phyloP scores from a whole-genome alignment of 768 basidiomycete genomes.

The Termitomyces sp. region DNA sequence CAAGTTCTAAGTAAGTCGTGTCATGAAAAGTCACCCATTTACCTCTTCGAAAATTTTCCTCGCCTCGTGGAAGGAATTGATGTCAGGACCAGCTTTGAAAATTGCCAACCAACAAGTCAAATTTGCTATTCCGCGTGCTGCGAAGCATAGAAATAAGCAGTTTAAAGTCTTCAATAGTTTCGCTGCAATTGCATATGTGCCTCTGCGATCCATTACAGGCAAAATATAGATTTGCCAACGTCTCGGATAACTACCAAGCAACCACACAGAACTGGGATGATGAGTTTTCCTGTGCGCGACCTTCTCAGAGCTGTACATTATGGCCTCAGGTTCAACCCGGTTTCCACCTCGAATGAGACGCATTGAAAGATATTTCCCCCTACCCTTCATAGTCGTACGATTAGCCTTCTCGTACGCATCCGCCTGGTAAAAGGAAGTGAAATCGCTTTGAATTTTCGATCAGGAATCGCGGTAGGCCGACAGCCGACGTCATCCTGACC shows the following conservation, averaged over 20 bases:
- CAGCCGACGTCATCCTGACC: slow-evolving; percentile 36
- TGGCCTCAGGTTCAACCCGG: not conserved
- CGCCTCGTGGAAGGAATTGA: too few species aligned
- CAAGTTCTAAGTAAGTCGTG: too few species aligned
- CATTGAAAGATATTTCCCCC: not conserved
- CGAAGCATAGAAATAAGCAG: too few species aligned
- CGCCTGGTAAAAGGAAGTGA: slow-evolving; percentile 51
- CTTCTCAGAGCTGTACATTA: not conserved
- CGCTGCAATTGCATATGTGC: too few species aligned
- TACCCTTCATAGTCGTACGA: not conserved
- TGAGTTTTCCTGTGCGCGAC: not conserved
- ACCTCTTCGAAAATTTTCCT: too few species aligned
- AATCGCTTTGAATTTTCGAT: slow-evolving; percentile 46
- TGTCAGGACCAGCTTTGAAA: too few species aligned
- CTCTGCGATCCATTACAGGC: too few species aligned
- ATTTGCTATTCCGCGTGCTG: too few species aligned
- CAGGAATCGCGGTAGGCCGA: slow-evolving; percentile 48
- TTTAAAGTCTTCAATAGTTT: too few species aligned
- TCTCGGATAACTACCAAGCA: not conserved
- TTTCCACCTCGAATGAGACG: not conserved
- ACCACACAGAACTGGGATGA: not conserved
- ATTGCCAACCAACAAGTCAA: too few species aligned
- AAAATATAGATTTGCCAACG: too few species aligned
- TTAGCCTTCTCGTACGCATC: slow-evolving; percentile 35
- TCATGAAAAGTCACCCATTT: too few species aligned